Conservation (phyloP, 192 early-diverging fungal genomes). For the Coemansia sp. region DNA sequence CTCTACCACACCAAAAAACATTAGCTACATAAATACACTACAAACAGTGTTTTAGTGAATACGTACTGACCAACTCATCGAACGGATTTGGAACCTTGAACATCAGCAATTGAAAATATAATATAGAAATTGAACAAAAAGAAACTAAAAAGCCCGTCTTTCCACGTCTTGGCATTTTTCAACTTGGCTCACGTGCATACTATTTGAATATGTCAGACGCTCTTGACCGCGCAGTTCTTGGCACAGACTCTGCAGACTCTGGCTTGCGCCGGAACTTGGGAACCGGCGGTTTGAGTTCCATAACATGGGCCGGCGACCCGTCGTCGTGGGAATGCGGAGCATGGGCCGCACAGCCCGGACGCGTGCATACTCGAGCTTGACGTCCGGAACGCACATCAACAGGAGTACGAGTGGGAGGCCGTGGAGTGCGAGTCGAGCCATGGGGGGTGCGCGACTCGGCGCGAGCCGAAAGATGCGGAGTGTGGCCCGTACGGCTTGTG, state of each 20-base stretch:
- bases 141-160: constrained; percentile 1
- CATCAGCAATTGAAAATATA: constrained; percentile 21
- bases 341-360: constrained; percentile 53
- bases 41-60: neutral
- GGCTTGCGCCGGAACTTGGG: constrained; percentile 32
- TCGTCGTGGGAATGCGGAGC: constrained; percentile 54
- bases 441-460: too few relatives aligned
- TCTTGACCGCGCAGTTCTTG: neutral
- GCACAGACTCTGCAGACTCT: neutral
- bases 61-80: constrained; percentile 56
- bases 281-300: constrained; percentile 55
- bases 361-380: constrained; percentile 44
- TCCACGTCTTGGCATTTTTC: neutral
- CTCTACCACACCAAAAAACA: constrained; percentile 28
- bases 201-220: constrained; percentile 38
- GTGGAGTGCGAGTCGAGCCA: neutral
- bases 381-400: constrained; percentile 35
- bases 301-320: constrained; percentile 14
- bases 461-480: too few relatives aligned
- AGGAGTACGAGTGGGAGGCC: constrained; percentile 27
- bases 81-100: constrained; percentile 52
- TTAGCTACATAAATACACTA: too few relatives aligned
- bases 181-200: neutral
- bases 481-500: too few relatives aligned
- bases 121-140: constrained; percentile 7